Base-by-base conservation (phyloP, 163 green algal species). In the Scenedesmus sp. region DNA sequence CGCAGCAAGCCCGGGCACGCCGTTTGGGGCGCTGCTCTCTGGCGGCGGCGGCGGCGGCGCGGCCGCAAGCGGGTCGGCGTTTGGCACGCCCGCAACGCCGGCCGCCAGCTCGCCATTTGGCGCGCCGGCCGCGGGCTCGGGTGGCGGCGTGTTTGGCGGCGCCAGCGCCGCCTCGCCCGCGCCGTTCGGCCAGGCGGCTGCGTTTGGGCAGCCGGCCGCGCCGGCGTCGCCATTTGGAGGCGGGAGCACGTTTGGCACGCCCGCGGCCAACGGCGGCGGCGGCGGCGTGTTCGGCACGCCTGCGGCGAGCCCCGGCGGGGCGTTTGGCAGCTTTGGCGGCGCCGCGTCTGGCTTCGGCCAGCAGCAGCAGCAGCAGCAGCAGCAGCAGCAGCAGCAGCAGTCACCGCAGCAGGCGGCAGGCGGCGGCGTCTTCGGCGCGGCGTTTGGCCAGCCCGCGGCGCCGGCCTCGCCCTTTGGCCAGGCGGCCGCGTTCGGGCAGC, bases 291-390 rank as follows among this genome's bases (percentile, higher is more conserved):
- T 39, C 5, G n/a, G 13, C 4, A n/a, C 64, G 2, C 53, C 72
- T 34, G 53, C 36, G 22, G 62, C 63, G 17, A 60, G 53, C 39
- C 31, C 64, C 17, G 36, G 50, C 26, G 34, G 42, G 33, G 15
- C 24, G 39, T 67, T 67, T 69, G 71, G 44, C 11, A 15, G 63
- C 39, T 72, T 72, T 60, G 63, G 63, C 44, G 57, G 63, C 24
- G 24, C 63, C 3, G 26, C 26, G 17, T 24, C 63, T n/a, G n/a
- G n/a, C 2, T 72, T 72, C 42, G 63, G 63, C 14, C 63, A 72
- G n/a, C 63, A 72, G 63, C 42, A 66, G 58, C 58, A 66, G 58
- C 58, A 66, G 33, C 58, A 66, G 29, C 42, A 10, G 39, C 39
- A 47, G 39, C 17, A 31, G 31, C 17, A 31, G 31, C 13, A 66